Evolutionary conservation across 2,329 filamentous ascomycete genomes (phyloP).

Genomic region (Akanthomyces lecanii): DNA sequence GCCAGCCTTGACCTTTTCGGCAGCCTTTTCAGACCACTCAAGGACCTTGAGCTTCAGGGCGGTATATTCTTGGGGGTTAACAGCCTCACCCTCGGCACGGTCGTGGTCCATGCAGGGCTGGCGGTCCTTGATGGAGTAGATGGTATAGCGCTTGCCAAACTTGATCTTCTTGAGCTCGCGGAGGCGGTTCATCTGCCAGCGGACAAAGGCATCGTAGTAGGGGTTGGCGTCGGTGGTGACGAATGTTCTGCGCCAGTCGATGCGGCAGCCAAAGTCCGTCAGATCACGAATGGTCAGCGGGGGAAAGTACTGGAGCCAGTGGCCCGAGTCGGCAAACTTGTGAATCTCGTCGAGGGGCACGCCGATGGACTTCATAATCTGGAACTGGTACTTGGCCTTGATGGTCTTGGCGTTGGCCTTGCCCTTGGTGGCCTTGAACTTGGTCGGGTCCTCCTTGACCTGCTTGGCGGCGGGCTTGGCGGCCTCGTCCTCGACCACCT

Average conservation of each 20-base stretch:
- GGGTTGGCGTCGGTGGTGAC: conserved; percentile 96
- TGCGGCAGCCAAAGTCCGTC: conserved; percentile 75
- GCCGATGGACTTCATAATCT: conserved; percentile 89
- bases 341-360: conserved; percentile 87
- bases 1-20: conserved; percentile 68
- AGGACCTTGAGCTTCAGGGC: conserved; percentile 86
- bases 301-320: conserved; percentile 90
- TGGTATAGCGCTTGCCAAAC: conserved; percentile 88
- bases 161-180: conserved; percentile 89
- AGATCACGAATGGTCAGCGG: conserved; percentile 62
- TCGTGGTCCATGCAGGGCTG: conserved; percentile 48
- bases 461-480: conserved; percentile 56
- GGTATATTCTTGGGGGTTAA: conserved; percentile 83
- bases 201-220: conserved; percentile 91
- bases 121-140: conserved; percentile 59
- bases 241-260: conserved; percentile 91
- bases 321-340: conserved; percentile 81
- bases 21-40: conserved; percentile 78
- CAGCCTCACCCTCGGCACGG: conserved; percentile 43
- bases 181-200: conserved; percentile 95
- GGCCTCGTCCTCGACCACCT: conserved; percentile 46
- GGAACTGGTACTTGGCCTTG: conserved; percentile 93
- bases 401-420: conserved; percentile 87
- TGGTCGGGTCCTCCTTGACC: conserved; percentile 77
- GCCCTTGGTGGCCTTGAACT: conserved; percentile 88